Percentiles rank a stretch among this genome's conserved stretches.
Conservation (phyloP, 2,329 filamentous ascomycete genomes). For the Venturia aucupariae region DNA sequence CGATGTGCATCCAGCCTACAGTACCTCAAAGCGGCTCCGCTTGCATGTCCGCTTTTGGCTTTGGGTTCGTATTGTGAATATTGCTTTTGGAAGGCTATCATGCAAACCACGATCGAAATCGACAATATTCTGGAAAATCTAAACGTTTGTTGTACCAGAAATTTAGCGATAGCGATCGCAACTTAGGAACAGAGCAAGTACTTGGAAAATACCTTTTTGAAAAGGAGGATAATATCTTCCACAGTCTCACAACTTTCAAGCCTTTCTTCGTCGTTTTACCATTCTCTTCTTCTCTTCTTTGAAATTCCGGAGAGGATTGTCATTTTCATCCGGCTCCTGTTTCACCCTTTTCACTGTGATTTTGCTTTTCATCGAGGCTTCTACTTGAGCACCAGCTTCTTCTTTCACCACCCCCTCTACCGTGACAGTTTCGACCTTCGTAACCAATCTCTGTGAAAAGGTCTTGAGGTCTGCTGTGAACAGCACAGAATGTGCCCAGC, state of each 20-base stretch:
- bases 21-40: background rate
- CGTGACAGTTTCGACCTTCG: conserved; percentile 32
- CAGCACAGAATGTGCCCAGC: conserved; percentile 94
- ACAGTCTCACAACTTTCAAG: background rate
- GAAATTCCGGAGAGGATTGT: conserved; percentile 30
- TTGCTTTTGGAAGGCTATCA: no score
- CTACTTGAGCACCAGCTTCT: conserved; percentile 11
- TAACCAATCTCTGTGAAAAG: conserved; percentile 60
- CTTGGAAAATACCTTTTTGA: background rate
- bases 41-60: background rate
- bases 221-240: background rate
- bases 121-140: background rate
- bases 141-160: background rate
- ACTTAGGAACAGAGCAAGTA: no score
- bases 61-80: background rate
- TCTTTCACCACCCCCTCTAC: conserved; percentile 22
- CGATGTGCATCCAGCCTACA: background rate
- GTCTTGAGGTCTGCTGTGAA: conserved; percentile 87
- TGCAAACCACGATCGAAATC: no score
- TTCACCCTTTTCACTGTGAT: conserved; percentile 32
- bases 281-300: conserved; percentile 28
- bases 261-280: conserved; percentile 27
- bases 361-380: conserved; percentile 15
- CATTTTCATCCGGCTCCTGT: conserved; percentile 31
- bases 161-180: no score